phyloP scores from a whole-genome alignment of 2,329 filamentous ascomycete species.

The Cryphonectria nitschkei region DNA sequence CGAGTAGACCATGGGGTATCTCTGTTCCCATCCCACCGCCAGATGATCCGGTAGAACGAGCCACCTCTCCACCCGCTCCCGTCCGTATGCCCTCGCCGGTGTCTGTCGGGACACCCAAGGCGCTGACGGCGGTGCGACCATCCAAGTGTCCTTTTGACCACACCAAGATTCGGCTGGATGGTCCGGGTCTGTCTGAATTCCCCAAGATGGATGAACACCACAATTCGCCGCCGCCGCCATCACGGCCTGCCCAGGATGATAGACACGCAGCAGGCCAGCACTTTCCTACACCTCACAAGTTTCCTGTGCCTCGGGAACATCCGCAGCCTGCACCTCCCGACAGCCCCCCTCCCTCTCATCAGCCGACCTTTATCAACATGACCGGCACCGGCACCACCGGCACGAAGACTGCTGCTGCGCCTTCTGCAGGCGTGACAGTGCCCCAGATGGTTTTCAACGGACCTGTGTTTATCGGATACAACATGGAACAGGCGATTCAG shows the following conservation, averaged over 20 bases:
- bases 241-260: not conserved
- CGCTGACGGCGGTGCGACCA: conserved; percentile 26
- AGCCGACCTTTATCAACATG: conserved; percentile 59
- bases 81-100: conserved; percentile 52
- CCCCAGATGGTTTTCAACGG: conserved; percentile 88
- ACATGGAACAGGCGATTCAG: conserved; percentile 77
- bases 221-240: conserved; percentile 4
- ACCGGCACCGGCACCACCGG: conserved; percentile 34
- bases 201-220: conserved; percentile 29
- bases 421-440: conserved; percentile 32
- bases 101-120: conserved; percentile 32
- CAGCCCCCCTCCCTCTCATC: conserved; percentile 38
- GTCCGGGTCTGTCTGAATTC: conserved; percentile 26
- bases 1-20: conserved; percentile 92
- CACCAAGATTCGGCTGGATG: conserved; percentile 34
- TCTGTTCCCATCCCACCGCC: conserved; percentile 52
- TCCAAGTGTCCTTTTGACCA: conserved; percentile 62
- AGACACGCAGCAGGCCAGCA: conserved; percentile 24
- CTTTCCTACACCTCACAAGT: conserved; percentile 24
- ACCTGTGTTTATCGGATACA: conserved; percentile 91
- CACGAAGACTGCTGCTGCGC: conserved; percentile 32
- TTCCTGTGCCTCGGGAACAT: conserved; percentile 32
- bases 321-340: conserved; percentile 32
- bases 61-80: conserved; percentile 60
- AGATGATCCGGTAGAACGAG: conserved; percentile 55